A percentile compares a stretch with the other conserved stretches of the same genome.
These are phyloP conservation scores for Hortaea werneckii DNA, from an alignment of 2,329 filamentous ascomycete genomes.

Conservation along the genomic window DNA sequence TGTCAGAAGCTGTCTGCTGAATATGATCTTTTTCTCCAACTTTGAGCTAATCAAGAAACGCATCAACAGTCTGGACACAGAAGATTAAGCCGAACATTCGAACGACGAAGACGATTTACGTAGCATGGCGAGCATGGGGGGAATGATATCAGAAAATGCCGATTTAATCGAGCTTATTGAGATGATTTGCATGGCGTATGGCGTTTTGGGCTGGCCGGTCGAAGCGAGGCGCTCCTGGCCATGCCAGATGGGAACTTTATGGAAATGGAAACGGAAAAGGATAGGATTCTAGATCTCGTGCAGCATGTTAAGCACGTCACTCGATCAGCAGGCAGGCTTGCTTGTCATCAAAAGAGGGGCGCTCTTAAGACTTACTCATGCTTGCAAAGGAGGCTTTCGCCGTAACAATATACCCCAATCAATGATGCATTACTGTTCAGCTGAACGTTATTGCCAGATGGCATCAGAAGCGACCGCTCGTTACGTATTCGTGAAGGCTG, in stretches of 20 bases:
- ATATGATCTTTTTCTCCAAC: slow-evolving; percentile 81
- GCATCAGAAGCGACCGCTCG: too few species aligned
- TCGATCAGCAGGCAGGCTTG: too few species aligned
- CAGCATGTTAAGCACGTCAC: too few species aligned
- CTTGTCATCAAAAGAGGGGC: too few species aligned
- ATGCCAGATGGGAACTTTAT: background rate
- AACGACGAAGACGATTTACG: background rate
- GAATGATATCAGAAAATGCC: background rate
- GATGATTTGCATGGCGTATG: background rate
- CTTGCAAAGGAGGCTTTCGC: too few species aligned
- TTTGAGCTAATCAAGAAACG: slow-evolving; percentile 70
- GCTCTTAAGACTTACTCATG: too few species aligned
- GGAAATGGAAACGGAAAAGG: too few species aligned
- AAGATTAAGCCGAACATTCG: background rate
- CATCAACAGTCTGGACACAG: slow-evolving; percentile 32
- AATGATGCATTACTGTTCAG: background rate
- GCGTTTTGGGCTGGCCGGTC: background rate
- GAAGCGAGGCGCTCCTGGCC: background rate
- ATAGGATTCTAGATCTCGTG: too few species aligned
- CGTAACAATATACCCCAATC: too few species aligned
- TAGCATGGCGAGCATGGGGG: background rate
- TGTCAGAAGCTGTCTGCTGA: slow-evolving; percentile 70
- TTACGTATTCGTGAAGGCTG: too few species aligned
- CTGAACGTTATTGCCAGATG: too few species aligned
- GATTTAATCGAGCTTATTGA: background rate